phyloP scores from a whole-genome alignment of 352 stramenopile species.

The Phytophthora capsici region DNA sequence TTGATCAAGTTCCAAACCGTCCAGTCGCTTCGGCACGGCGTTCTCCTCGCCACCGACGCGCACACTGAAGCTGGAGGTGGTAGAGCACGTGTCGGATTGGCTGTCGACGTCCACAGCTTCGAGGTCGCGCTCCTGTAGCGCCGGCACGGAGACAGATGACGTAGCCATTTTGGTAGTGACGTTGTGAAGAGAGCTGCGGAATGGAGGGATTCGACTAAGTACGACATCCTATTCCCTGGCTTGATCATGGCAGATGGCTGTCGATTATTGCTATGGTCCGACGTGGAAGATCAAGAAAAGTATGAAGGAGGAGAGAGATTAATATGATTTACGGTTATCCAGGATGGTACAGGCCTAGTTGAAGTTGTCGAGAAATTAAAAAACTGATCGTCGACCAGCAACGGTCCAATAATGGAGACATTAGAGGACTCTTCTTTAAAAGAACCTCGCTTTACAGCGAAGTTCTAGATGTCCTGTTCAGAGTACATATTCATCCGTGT shows the following conservation, averaged over 20 bases:
- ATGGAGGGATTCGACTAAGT: conserved; percentile 6
- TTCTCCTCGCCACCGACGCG: conserved; percentile 3
- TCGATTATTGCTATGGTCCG: neutral
- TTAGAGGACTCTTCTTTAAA: no score
- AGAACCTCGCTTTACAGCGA: no score
- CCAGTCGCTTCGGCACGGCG: conserved; percentile 21
- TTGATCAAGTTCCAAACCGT: conserved; percentile 27
- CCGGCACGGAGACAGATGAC: conserved; percentile 4
- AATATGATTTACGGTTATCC: neutral
- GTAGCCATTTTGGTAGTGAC: conserved; percentile 28
- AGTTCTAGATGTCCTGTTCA: no score
- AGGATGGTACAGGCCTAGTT: neutral
- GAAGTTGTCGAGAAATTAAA: conserved; percentile 4
- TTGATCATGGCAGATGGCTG: conserved; percentile 7
- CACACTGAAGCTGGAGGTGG: conserved; percentile 37
- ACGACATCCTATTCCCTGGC: conserved; percentile 1
- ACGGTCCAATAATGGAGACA: neutral
- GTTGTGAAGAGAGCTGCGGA: conserved; percentile 13
- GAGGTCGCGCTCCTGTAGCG: conserved; percentile 38
- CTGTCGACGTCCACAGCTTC: conserved; percentile 39
- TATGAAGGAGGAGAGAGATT: neutral
- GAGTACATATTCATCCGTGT: no score
- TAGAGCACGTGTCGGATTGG: conserved; percentile 33
- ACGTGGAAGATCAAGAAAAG: no score
- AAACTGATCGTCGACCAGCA: neutral